These are phyloP conservation scores for Phytophthora uliginosa DNA, from an alignment of 352 stramenopile genomes.

Conservation along the genomic window DNA sequence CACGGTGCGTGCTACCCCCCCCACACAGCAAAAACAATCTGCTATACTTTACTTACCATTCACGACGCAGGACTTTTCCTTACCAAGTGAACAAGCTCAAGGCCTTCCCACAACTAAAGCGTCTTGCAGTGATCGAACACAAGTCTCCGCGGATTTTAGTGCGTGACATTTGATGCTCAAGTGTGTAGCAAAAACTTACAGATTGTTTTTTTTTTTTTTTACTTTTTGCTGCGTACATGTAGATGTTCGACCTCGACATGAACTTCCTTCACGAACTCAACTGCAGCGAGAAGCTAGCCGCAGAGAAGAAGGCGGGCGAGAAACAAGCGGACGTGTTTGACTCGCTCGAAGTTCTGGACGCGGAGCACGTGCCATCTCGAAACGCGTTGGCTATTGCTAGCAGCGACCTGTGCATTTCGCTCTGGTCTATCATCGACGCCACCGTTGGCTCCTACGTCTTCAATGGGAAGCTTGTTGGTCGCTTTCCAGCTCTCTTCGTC, in stretches of 20 bases:
- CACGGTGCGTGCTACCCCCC: slow-evolving; percentile 2
- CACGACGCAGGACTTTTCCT: slow-evolving; percentile 54
- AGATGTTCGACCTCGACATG: slow-evolving; percentile 79
- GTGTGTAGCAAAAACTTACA: not conserved
- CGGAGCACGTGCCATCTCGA: slow-evolving; percentile 61
- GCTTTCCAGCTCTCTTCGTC: slow-evolving; percentile 58
- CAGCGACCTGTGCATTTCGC: slow-evolving; percentile 63
- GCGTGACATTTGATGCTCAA: slow-evolving; percentile 15
- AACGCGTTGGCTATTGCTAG: slow-evolving; percentile 68
- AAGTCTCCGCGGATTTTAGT: slow-evolving; percentile 67
- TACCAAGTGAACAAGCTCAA: slow-evolving; percentile 75
- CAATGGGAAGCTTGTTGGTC: slow-evolving; percentile 63
- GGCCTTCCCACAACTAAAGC: slow-evolving; percentile 52
- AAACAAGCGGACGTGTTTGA: slow-evolving; percentile 39
- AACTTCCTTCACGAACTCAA: slow-evolving; percentile 75
- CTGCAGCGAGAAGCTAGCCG: slow-evolving; percentile 54
- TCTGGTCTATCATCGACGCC: slow-evolving; percentile 79
- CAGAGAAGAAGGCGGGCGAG: slow-evolving; percentile 44
- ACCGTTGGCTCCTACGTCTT: slow-evolving; percentile 71
- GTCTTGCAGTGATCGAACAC: slow-evolving; percentile 71
- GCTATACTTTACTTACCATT: not conserved
- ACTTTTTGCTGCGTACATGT: slow-evolving; percentile 45
- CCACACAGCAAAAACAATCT: not conserved
- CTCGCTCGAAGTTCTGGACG: slow-evolving; percentile 56
- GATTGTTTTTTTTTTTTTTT: slow-evolving; percentile 1